A percentile compares a stretch with the other conserved stretches of the same genome.
phyloP scores from a whole-genome alignment of 176 grass and related monocot species.

The Musa troglodytarum region DNA sequence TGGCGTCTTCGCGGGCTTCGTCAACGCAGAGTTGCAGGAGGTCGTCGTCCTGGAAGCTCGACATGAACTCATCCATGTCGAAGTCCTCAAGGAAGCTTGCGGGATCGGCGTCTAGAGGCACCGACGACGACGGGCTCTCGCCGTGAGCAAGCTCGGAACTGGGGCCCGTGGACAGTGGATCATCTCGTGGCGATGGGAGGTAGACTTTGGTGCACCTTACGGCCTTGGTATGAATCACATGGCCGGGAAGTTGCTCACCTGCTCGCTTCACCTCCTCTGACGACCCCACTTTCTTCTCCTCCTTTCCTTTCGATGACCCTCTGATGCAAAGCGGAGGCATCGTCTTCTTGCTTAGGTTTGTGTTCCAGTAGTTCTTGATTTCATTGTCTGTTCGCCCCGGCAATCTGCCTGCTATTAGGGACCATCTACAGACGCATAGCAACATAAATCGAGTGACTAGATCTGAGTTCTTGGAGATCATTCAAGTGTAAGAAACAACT shows the following conservation, averaged over 20 bases:
- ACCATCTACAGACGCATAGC: background rate
- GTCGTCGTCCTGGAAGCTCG: background rate
- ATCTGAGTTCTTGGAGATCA: no score
- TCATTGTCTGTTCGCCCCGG: constrained; percentile 7
- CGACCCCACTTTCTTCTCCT: background rate
- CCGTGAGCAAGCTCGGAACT: no score
- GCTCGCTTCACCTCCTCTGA: background rate
- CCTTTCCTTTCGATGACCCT: background rate
- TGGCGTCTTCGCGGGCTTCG: background rate
- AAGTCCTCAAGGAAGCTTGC: background rate
- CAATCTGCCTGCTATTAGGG: background rate
- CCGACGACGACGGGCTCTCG: no score
- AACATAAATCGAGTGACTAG: no score
- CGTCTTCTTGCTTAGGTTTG: background rate
- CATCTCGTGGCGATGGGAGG: background rate
- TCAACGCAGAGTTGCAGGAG: background rate
- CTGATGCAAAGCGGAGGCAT: background rate
- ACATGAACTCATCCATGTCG: background rate
- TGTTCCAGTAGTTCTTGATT: constrained; percentile 11
- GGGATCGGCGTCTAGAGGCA: background rate
- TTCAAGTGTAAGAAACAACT: background rate
- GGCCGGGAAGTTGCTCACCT: background rate
- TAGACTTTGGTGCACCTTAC: background rate
- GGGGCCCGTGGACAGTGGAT: no score
- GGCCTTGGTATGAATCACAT: background rate